A percentile compares a stretch with the other conserved stretches of the same genome.
Evolutionary conservation across 108 stramenopile genomes (phyloP).

Genomic region (Cyclotella distinguenda): DNA sequence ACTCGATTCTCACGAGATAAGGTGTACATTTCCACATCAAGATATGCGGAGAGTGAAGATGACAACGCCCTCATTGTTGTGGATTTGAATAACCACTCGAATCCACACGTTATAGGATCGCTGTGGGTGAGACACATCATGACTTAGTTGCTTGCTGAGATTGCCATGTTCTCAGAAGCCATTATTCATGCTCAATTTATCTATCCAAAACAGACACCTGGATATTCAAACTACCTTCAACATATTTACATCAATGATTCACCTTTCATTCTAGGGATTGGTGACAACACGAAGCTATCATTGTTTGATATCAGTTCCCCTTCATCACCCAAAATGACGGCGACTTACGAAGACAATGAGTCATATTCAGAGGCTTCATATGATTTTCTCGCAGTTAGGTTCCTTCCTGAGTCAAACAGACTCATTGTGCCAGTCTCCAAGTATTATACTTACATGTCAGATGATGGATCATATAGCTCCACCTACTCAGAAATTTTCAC

Average conservation of each 20-base stretch:
- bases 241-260: neutral
- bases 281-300: neutral
- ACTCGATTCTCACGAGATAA: constrained; percentile 7
- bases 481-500: neutral
- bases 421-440: constrained; percentile 7
- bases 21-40: constrained; percentile 1
- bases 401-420: neutral
- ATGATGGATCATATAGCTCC: neutral
- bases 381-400: constrained; percentile 7
- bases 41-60: neutral
- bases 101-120: neutral
- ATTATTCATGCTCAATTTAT: no score
- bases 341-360: neutral
- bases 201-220: neutral
- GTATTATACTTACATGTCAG: neutral
- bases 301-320: constrained; percentile 7
- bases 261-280: constrained; percentile 10
- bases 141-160: neutral
- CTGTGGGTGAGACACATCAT: constrained; percentile 2
- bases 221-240: constrained; percentile 1
- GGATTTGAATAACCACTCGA: constrained; percentile 2
- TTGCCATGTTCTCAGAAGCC: no score
- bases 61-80: neutral
- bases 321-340: constrained; percentile 7
- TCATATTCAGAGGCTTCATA: neutral